Evolutionary conservation across 306 rosid species (phyloP).

Genomic region (Begonia fuchsioides): DNA sequence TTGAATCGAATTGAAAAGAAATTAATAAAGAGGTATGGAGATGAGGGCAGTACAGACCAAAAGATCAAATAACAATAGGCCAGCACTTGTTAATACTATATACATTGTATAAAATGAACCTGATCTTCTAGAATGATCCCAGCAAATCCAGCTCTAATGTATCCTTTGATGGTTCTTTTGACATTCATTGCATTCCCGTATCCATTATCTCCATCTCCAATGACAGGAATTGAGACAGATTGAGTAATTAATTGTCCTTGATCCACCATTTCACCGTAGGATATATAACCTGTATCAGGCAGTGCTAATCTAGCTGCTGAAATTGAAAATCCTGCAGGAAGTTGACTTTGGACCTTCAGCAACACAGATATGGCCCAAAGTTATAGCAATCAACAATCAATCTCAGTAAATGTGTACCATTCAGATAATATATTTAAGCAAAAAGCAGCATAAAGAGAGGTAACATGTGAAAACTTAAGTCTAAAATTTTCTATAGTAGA

Average conservation of each 20-base stretch:
- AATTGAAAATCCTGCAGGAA: constrained; percentile 52
- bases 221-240: constrained; percentile 67
- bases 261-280: constrained; percentile 79
- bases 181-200: constrained; percentile 84
- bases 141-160: constrained; percentile 61
- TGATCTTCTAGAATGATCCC: constrained; percentile 86
- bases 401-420: too few species aligned
- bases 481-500: too few species aligned
- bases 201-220: constrained; percentile 85
- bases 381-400: too few species aligned
- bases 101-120: constrained; percentile 20
- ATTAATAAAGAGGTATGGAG: background rate
- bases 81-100: background rate
- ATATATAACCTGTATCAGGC: constrained; percentile 71
- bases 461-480: too few species aligned
- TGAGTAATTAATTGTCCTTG: constrained; percentile 58
- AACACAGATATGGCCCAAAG: background rate
- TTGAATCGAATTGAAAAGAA: too few species aligned
- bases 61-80: background rate
- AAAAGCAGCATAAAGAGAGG: too few species aligned
- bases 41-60: background rate
- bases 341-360: background rate
- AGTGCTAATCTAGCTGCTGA: constrained; percentile 66
- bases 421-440: too few species aligned
- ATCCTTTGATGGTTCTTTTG: constrained; percentile 78